Evolutionary conservation across 257 asterid genomes (phyloP).

Genomic region (Ajuga chamaepitys): DNA sequence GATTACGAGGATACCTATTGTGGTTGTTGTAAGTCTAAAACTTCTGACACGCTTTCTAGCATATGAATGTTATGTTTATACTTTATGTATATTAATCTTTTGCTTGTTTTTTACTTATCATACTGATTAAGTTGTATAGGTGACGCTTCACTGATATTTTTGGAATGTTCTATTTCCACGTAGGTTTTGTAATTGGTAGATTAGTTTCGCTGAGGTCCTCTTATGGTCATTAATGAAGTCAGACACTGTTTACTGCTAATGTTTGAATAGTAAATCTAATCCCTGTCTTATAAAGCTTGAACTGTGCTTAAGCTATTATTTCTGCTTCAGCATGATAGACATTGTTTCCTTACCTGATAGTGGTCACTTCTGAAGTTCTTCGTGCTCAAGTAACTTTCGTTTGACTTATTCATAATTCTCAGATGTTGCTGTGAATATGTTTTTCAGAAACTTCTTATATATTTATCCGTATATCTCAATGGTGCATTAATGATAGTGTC

Average conservation of each 20-base stretch:
- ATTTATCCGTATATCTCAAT: not conserved
- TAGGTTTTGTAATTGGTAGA: not conserved
- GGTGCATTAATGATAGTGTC: not conserved
- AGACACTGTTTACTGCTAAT: not conserved
- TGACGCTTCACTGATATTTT: not conserved
- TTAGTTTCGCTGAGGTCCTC: not conserved
- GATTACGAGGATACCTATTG: slow-evolving; percentile 17
- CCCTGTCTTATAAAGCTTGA: not conserved
- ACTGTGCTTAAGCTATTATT: too few relatives aligned
- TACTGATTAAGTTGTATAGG: not conserved
- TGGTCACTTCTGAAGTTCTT: too few relatives aligned
- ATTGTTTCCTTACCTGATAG: too few relatives aligned
- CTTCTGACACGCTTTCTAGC: not conserved
- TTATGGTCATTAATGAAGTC: not conserved
- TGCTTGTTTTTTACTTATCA: not conserved
- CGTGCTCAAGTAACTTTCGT: too few relatives aligned
- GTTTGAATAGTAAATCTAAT: not conserved
- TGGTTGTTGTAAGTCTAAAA: slow-evolving; percentile 21
- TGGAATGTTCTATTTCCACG: not conserved
- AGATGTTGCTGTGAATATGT: too few relatives aligned
- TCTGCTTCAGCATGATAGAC: too few relatives aligned
- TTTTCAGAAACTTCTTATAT: too few relatives aligned
- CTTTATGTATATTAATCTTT: too few relatives aligned
- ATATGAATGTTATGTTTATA: not conserved
- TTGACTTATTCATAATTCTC: too few relatives aligned